A percentile compares a stretch with the other conserved stretches of the same genome.
phyloP scores from a whole-genome alignment of 345 rosid genomes.

The Gossypium rotundifolium region DNA sequence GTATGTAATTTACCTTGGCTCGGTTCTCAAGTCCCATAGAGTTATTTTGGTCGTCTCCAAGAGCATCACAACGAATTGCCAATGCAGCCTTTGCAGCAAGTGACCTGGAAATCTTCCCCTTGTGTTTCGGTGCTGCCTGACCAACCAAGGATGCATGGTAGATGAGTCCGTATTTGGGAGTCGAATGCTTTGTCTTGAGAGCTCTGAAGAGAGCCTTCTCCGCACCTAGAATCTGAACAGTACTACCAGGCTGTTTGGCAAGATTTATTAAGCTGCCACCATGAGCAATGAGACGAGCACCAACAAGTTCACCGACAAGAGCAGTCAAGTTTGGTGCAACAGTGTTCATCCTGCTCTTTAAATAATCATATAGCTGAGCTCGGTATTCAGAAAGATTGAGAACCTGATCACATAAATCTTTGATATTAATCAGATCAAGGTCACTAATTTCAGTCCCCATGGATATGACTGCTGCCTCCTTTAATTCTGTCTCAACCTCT shows the following conservation, averaged over 20 bases:
- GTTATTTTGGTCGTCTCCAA: slow-evolving; percentile 73
- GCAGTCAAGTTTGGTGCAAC: slow-evolving; percentile 93
- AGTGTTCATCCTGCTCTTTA: slow-evolving; percentile 80
- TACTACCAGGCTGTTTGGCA: slow-evolving; percentile 91
- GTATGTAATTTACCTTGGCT: slow-evolving; percentile 22
- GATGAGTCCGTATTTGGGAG: slow-evolving; percentile 42
- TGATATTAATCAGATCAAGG: slow-evolving; percentile 50
- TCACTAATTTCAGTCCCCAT: slow-evolving; percentile 44
- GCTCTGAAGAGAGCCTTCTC: slow-evolving; percentile 94
- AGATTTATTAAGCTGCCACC: slow-evolving; percentile 90
- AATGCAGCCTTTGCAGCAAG: slow-evolving; percentile 78
- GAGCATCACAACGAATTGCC: slow-evolving; percentile 82
- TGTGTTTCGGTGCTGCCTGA: slow-evolving; percentile 78
- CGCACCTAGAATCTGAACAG: slow-evolving; percentile 89
- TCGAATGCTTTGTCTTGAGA: slow-evolving; percentile 77
- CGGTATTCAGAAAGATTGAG: slow-evolving; percentile 79
- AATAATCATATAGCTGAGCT: slow-evolving; percentile 78
- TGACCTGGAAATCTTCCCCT: slow-evolving; percentile 85
- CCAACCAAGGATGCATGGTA: slow-evolving; percentile 88
- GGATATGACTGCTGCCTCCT: slow-evolving; percentile 81
- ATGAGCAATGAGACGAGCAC: slow-evolving; percentile 90
- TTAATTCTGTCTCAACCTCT: slow-evolving; percentile 65
- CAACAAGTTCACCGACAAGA: slow-evolving; percentile 92
- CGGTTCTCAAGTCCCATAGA: slow-evolving; percentile 79
- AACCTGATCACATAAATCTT: slow-evolving; percentile 60